phyloP scores from a whole-genome alignment of 129 eudicot genomes.

The Chrysanthemum lavandulifolium region DNA sequence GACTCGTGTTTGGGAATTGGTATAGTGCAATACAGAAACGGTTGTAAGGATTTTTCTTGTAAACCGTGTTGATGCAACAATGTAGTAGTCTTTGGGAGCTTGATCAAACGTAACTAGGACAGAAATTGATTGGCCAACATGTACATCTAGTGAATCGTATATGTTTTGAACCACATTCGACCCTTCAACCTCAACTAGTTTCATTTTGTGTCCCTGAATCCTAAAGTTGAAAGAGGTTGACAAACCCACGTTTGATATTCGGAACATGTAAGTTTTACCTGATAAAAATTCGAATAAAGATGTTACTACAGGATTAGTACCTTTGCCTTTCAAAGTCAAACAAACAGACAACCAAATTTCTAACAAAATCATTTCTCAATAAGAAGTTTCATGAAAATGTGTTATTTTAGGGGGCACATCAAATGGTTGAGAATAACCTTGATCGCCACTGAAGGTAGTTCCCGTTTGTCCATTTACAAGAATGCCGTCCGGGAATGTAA shows the following conservation, averaged over 20 bases:
- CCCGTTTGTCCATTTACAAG: constrained; percentile 74
- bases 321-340: constrained; percentile 18
- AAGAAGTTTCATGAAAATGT: background rate
- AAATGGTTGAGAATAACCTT: constrained; percentile 43
- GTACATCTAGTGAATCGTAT: constrained; percentile 81
- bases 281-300: constrained; percentile 20
- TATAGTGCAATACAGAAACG: constrained; percentile 65
- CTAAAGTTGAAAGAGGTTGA: constrained; percentile 82
- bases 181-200: constrained; percentile 96
- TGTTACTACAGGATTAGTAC: background rate
- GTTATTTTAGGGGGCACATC: background rate
- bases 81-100: constrained; percentile 80
- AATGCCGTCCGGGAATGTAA: constrained; percentile 79
- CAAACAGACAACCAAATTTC: background rate
- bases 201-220: constrained; percentile 87
- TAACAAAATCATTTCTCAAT: constrained; percentile 1
- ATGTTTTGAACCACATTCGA: constrained; percentile 72
- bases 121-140: constrained; percentile 90
- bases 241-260: constrained; percentile 86
- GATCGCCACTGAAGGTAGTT: constrained; percentile 72
- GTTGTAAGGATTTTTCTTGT: constrained; percentile 56
- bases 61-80: constrained; percentile 86
- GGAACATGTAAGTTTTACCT: constrained; percentile 93
- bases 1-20: constrained; percentile 62
- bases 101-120: constrained; percentile 86